Base-by-base conservation (phyloP, 495 filamentous ascomycete genomes). In the Xylaria flabelliformis region DNA sequence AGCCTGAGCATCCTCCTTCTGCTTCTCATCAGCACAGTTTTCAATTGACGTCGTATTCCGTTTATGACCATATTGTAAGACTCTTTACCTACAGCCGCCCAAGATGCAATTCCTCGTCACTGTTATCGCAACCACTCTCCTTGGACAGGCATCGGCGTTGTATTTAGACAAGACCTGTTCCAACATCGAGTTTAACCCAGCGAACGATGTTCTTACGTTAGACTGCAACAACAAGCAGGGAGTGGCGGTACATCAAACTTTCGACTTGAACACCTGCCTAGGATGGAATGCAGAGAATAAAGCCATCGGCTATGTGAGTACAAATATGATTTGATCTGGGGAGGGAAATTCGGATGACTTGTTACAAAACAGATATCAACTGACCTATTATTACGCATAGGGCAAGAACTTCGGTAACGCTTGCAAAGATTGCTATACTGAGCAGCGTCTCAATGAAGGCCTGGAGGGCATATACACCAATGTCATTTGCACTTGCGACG, bases 101-200 rank as follows among this genome's bases (percentile, higher is more conserved):
- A 55, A 55, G 24, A 55, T 55, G 51, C 21, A 55, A 15, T 26
- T 55, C 51, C 24, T 29, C 51, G n/a, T 29, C 51, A 29, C 51
- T 29, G 8, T 55, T 15, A 9, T 55, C 50, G 50, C 51, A 12
- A 29, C 51, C 10, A 17, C 51, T 29, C 51, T 55, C 24, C 10
- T 55, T 26, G 24, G 51, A 26, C 24, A 55, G 24, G 51, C 12
- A 55, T 55, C 51, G 3, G 51, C 51, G 4, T 55, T 29, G 17
- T 55, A 55, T 55, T 24, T 55, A 29, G 51, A 55, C 51, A 55
- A 55, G 24, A 55, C 51, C 51, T 55, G 51, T 55, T 55, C 51
- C 1, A 55, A 55, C 51, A 55, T 55, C 24, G 24, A 55, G 24
- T 55, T 55, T 3, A 55, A 55, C 51, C 50, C 51, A 15, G 51